Evolutionary conservation across 768 basidiomycete species (phyloP).

Genomic region (Lactarius sp.): DNA sequence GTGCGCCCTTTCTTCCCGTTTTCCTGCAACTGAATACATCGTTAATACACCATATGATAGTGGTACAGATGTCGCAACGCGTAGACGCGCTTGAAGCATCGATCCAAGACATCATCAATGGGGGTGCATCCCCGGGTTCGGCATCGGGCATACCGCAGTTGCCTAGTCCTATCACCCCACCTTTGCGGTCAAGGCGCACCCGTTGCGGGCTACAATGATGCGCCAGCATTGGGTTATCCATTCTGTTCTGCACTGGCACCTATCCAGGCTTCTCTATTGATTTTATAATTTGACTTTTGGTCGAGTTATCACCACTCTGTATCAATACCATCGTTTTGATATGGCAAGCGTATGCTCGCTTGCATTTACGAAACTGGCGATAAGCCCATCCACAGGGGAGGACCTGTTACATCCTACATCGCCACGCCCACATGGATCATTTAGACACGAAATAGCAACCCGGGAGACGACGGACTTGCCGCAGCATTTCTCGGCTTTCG

Average conservation of each 20-base stretch:
- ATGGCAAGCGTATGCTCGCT: neutral
- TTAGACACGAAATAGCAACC: neutral
- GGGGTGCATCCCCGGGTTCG: constrained; percentile 40
- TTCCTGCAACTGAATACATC: neutral
- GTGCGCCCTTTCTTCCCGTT: constrained; percentile 38
- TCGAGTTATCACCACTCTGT: neutral
- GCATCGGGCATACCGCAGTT: constrained; percentile 54
- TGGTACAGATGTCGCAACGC: constrained; percentile 89
- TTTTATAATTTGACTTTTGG: neutral
- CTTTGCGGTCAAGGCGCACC: constrained; percentile 1
- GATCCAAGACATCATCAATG: constrained; percentile 89
- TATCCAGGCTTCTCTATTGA: neutral
- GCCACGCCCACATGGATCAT: neutral
- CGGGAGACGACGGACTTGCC: neutral
- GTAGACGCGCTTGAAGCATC: constrained; percentile 89
- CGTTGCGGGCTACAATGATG: constrained; percentile 9
- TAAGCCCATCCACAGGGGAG: neutral
- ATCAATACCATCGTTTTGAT: neutral
- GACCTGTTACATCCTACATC: neutral
- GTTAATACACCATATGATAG: constrained; percentile 38
- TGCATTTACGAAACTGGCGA: neutral
- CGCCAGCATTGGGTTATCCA: neutral
- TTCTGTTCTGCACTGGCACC: neutral
- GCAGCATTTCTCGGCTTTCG: neutral
- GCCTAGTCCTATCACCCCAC: constrained; percentile 32